Conservation (phyloP, 768 basidiomycete genomes). For the Tylopilus intermedius region DNA sequence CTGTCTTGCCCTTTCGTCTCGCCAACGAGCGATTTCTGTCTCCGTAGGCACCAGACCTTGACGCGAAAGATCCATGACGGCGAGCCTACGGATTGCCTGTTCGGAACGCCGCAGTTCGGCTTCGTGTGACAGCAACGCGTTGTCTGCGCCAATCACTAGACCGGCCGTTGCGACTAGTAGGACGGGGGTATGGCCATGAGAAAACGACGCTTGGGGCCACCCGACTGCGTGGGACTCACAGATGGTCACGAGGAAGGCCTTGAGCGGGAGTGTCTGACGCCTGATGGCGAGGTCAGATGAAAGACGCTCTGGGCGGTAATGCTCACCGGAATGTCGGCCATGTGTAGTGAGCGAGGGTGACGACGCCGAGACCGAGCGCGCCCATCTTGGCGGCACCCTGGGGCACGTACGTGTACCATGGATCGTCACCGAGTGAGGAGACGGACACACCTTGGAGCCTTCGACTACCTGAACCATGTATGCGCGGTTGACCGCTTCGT, state of each 20-base stretch:
- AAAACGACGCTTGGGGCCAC: background rate
- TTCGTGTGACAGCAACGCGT: slow-evolving; percentile 70
- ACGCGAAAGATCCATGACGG: slow-evolving; percentile 67
- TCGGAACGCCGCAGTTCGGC: slow-evolving; percentile 60
- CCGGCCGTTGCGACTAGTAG: slow-evolving; percentile 55
- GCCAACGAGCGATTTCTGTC: slow-evolving; percentile 80
- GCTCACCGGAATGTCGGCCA: slow-evolving; percentile 70
- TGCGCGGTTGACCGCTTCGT: slow-evolving; percentile 54
- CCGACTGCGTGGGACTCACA: slow-evolving; percentile 41
- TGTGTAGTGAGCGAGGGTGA: slow-evolving; percentile 59
- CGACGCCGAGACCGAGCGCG: slow-evolving; percentile 53
- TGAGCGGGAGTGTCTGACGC: slow-evolving; percentile 76
- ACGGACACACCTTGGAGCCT: slow-evolving; percentile 46
- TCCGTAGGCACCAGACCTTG: slow-evolving; percentile 78
- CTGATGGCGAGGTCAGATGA: slow-evolving; percentile 33
- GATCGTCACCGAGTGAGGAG: background rate
- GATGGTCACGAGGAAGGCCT: slow-evolving; percentile 69
- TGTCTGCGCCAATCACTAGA: slow-evolving; percentile 71
- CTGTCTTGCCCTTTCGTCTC: slow-evolving; percentile 37
- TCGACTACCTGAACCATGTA: slow-evolving; percentile 56
- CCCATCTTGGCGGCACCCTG: slow-evolving; percentile 54
- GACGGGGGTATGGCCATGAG: slow-evolving; percentile 4
- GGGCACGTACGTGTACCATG: background rate
- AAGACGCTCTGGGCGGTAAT: background rate
- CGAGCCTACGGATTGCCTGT: slow-evolving; percentile 64